Conservation (phyloP, 2,329 filamentous ascomycete genomes). For the Scorias spongiosa region DNA sequence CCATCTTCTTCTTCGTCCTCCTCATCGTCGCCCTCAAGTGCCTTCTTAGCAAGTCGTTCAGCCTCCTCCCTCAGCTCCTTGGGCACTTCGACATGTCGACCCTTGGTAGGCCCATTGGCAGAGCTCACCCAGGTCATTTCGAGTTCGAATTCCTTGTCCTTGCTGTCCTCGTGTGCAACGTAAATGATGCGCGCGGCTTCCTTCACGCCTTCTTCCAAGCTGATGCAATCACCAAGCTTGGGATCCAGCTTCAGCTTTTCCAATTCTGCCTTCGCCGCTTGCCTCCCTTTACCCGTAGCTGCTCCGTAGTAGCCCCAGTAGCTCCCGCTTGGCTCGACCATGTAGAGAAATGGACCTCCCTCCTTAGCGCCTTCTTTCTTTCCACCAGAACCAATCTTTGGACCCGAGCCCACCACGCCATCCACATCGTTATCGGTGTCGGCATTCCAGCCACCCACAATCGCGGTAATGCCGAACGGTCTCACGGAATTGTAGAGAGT, state of each 20-base stretch:
- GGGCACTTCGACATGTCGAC: conserved; percentile 83
- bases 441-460: conserved; percentile 85
- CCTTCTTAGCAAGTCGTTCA: conserved; percentile 80
- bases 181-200: conserved; percentile 96
- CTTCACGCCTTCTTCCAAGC: conserved; percentile 77
- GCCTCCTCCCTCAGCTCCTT: conserved; percentile 83
- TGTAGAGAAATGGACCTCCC: conserved; percentile 88
- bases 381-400: conserved; percentile 64
- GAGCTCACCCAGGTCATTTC: conserved; percentile 98
- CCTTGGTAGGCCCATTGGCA: conserved; percentile 73
- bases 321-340: conserved; percentile 93
- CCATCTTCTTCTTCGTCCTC: conserved; percentile 55
- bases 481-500: conserved; percentile 94
- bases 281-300: conserved; percentile 89
- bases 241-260: conserved; percentile 78
- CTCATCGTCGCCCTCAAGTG: conserved; percentile 72
- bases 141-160: conserved; percentile 98
- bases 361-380: conserved; percentile 60
- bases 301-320: conserved; percentile 99
- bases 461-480: conserved; percentile 91
- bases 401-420: conserved; percentile 75
- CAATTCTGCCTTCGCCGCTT: conserved; percentile 93
- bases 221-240: conserved; percentile 43
- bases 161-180: conserved; percentile 94
- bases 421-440: conserved; percentile 75